These are phyloP conservation scores for Botrytis hyacinthi DNA, from an alignment of 2,329 filamentous ascomycete genomes.

Conservation along the genomic window DNA sequence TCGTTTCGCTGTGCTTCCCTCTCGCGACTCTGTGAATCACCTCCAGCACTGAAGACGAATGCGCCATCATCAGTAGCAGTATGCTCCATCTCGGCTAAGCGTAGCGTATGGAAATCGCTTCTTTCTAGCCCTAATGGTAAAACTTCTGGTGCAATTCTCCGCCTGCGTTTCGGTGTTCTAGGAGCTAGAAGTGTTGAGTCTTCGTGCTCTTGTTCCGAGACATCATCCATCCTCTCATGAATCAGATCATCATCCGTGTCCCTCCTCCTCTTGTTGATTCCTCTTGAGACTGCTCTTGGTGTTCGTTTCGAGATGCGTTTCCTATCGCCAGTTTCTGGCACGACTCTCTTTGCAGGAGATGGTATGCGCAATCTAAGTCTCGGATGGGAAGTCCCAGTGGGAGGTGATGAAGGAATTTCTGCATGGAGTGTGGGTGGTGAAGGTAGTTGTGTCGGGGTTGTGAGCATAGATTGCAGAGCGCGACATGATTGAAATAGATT, in stretches of 20 bases:
- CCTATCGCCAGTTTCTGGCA: conserved; percentile 23
- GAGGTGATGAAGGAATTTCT: conserved; percentile 27
- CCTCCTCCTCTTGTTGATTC: conserved; percentile 54
- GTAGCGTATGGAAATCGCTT: conserved; percentile 55
- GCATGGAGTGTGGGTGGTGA: conserved; percentile 51
- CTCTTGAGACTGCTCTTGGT: conserved; percentile 43
- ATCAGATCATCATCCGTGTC: conserved; percentile 47
- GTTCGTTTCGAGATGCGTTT: conserved; percentile 53
- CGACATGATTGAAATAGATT: conserved; percentile 60
- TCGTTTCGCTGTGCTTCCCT: conserved; percentile 30
- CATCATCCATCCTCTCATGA: conserved; percentile 42
- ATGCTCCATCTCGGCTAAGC: conserved; percentile 36
- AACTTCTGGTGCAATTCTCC: conserved; percentile 57
- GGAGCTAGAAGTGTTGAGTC: conserved; percentile 31
- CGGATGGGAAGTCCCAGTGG: conserved; percentile 34
- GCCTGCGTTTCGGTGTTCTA: conserved; percentile 57
- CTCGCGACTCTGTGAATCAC: conserved; percentile 1
- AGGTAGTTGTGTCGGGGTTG: conserved; percentile 46
- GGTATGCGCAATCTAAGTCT: conserved; percentile 53
- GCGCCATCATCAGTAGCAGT: not conserved
- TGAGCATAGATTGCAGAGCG: conserved; percentile 58
- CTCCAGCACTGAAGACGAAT: conserved; percentile 5
- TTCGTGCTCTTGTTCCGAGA: conserved; percentile 34
- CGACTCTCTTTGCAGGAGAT: conserved; percentile 40
- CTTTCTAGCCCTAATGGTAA: conserved; percentile 59